These are phyloP conservation scores for Penicillium nucicola DNA, from an alignment of 495 filamentous ascomycete species.

Conservation along the genomic window DNA sequence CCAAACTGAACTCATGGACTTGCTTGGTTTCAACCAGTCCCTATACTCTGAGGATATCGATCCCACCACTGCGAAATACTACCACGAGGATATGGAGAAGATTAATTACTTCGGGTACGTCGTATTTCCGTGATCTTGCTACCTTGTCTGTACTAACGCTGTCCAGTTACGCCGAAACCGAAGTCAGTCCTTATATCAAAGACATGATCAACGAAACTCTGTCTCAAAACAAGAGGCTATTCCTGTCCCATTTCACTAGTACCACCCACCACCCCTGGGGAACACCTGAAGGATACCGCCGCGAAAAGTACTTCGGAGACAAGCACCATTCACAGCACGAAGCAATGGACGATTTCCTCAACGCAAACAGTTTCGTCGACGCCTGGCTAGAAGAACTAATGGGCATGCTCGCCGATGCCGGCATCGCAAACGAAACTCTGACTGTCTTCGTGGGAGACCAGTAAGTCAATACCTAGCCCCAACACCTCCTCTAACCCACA, in stretches of 20 bases:
- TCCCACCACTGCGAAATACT: conserved; percentile 24
- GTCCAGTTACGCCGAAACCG: conserved; percentile 33
- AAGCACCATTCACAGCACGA: conserved; percentile 23
- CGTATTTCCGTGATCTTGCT: conserved; percentile 22
- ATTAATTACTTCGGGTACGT: conserved; percentile 46
- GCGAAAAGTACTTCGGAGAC: conserved; percentile 31
- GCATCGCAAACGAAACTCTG: conserved; percentile 46
- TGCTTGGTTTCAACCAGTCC: conserved; percentile 37
- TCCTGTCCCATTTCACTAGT: conserved; percentile 45
- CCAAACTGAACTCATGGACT: conserved; percentile 31
- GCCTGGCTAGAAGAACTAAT: conserved; percentile 46
- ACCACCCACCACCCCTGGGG: conserved; percentile 47
- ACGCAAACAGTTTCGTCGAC: conserved; percentile 42
- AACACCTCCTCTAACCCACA: conserved; percentile 29
- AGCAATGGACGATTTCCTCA: conserved; percentile 39
- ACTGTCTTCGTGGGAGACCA: conserved; percentile 49
- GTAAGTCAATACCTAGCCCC: conserved; percentile 17
- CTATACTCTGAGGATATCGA: conserved; percentile 34
- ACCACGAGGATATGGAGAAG: conserved; percentile 29
- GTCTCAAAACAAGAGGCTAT: conserved; percentile 37
- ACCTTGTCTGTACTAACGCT: conserved; percentile 23
- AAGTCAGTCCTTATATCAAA: conserved; percentile 39
- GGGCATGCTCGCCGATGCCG: conserved; percentile 41
- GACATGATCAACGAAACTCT: conserved; percentile 41
- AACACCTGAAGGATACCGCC: conserved; percentile 30